These are phyloP conservation scores for Claviceps maximensis DNA, from an alignment of 2,329 filamentous ascomycete genomes.

Conservation along the genomic window DNA sequence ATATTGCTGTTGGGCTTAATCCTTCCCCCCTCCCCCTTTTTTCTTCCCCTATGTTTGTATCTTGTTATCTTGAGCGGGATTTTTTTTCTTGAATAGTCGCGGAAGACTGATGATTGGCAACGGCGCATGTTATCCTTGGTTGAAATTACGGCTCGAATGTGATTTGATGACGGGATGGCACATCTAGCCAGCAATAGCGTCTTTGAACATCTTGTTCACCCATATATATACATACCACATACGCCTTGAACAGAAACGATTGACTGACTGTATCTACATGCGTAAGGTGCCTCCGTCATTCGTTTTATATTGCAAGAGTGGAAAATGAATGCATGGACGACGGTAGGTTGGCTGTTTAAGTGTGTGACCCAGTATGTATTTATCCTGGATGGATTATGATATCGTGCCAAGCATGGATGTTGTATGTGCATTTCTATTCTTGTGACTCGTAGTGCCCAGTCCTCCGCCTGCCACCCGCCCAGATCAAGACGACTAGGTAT, in stretches of 20 bases:
- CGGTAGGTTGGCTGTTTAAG: too few relatives aligned
- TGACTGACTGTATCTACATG: not conserved
- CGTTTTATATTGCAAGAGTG: not conserved
- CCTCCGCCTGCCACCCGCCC: too few relatives aligned
- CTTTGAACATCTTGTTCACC: not conserved
- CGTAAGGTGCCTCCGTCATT: not conserved
- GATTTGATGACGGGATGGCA: constrained; percentile 2
- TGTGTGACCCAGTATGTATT: too few relatives aligned
- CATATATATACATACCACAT: too few relatives aligned
- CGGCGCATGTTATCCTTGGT: constrained; percentile 2
- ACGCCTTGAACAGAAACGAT: constrained; percentile 4
- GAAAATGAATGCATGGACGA: not conserved
- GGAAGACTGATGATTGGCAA: constrained; percentile 3
- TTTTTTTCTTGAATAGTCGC: not conserved
- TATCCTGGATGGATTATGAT: too few relatives aligned
- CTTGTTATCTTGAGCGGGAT: not conserved
- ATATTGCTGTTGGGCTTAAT: too few relatives aligned
- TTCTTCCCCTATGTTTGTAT: not conserved
- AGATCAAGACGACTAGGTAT: too few relatives aligned
- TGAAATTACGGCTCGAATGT: not conserved
- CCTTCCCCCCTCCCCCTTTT: not conserved
- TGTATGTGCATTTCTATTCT: too few relatives aligned
- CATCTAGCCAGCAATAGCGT: constrained; percentile 1
- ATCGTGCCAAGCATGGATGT: too few relatives aligned
- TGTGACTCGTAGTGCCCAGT: too few relatives aligned